Conservation (phyloP, 176 grass and related monocot genomes). For the Saccharum spontaneum region DNA sequence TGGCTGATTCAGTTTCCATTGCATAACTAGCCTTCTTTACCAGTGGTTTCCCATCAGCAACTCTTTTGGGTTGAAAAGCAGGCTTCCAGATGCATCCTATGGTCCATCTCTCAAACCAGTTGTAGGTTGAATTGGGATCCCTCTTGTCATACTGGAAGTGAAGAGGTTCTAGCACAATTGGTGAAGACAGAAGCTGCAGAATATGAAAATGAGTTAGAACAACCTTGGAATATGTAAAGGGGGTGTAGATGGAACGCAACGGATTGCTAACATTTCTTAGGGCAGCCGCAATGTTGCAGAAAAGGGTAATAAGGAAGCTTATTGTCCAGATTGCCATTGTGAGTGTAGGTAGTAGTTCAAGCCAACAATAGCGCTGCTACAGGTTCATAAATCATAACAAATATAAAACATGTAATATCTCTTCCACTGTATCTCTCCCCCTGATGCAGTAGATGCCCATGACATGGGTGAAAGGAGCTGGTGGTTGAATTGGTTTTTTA, state of each 20-base stretch:
- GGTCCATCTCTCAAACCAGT: slow-evolving; percentile 90
- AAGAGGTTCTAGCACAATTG: slow-evolving; percentile 48
- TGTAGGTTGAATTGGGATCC: slow-evolving; percentile 70
- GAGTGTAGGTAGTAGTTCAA: not conserved
- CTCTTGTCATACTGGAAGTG: slow-evolving; percentile 67
- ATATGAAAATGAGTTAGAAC: slow-evolving; percentile 23
- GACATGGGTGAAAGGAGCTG: not conserved
- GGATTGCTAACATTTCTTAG: not conserved
- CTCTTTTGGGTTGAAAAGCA: slow-evolving; percentile 53
- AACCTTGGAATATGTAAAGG: not conserved
- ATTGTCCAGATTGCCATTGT: not conserved
- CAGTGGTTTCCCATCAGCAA: slow-evolving; percentile 54
- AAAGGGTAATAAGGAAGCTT: not conserved
- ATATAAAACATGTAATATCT: not conserved
- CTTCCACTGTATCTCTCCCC: not conserved
- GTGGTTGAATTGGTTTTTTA: not conserved
- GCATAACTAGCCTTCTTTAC: slow-evolving; percentile 57
- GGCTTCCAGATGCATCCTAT: slow-evolving; percentile 58
- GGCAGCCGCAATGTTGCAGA: not conserved
- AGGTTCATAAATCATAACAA: not conserved
- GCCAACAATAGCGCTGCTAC: not conserved
- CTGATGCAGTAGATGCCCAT: not conserved
- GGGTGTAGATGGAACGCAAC: not conserved
- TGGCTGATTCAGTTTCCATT: slow-evolving; percentile 83
- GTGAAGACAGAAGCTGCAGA: slow-evolving; percentile 69